These are phyloP conservation scores for Rachicladosporium sp. DNA, from an alignment of 2,329 filamentous ascomycete genomes.

Conservation along the genomic window DNA sequence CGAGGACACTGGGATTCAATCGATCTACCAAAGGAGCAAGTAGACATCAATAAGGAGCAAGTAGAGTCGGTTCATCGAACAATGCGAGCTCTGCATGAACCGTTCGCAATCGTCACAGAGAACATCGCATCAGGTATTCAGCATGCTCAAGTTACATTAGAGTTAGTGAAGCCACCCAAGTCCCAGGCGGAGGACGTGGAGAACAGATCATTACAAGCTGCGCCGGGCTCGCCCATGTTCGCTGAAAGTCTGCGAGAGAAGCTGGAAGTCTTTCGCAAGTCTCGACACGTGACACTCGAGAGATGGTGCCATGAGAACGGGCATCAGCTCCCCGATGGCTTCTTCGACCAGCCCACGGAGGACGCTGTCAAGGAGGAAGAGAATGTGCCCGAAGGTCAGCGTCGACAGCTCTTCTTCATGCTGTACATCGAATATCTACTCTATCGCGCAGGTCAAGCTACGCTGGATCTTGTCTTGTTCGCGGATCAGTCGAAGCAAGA, in stretches of 20 bases:
- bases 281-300: constrained; percentile 47
- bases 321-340: constrained; percentile 37
- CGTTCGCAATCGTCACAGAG: constrained; percentile 50
- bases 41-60: constrained; percentile 8
- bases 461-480: constrained; percentile 54
- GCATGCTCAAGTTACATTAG: constrained; percentile 46
- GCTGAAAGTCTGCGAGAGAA: constrained; percentile 41
- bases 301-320: constrained; percentile 35
- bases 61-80: constrained; percentile 46
- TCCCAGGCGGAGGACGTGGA: constrained; percentile 24
- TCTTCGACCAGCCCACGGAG: constrained; percentile 39
- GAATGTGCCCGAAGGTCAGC: constrained; percentile 49
- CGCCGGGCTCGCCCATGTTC: constrained; percentile 49
- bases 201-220: constrained; percentile 22
- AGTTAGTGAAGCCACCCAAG: constrained; percentile 33
- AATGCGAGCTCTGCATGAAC: constrained; percentile 56
- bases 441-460: constrained; percentile 44
- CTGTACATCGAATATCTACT: constrained; percentile 59
- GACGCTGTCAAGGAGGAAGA: constrained; percentile 30
- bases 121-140: constrained; percentile 54
- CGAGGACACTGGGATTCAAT: constrained; percentile 35
- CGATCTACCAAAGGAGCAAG: constrained; percentile 9
- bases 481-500: constrained; percentile 53
- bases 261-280: constrained; percentile 43
- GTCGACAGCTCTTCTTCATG: constrained; percentile 58